Percentiles rank a stretch among this genome's conserved stretches.
These are phyloP conservation scores for Syzygium syzygioides DNA, from an alignment of 441 rosid genomes.

Conservation along the genomic window DNA sequence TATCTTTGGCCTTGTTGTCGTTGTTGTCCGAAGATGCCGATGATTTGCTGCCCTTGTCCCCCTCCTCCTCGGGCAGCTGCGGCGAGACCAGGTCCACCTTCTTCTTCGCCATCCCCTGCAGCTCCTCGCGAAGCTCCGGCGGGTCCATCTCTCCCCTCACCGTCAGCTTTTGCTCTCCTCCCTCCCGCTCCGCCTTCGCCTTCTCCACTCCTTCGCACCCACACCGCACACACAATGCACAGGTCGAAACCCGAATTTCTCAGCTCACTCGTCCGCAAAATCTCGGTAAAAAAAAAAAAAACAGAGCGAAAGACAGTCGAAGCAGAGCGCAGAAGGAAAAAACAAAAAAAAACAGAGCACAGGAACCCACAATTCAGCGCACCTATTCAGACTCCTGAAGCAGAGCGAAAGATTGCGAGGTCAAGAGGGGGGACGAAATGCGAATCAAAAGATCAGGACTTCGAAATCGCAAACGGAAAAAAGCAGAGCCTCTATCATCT, in stretches of 20 bases:
- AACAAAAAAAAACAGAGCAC: not conserved
- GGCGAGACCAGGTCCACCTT: constrained; percentile 64
- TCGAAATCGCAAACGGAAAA: not conserved
- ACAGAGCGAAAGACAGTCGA: not conserved
- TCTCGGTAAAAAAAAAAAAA: not conserved
- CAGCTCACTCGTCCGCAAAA: not conserved
- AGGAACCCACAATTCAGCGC: not conserved
- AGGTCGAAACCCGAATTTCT: not conserved
- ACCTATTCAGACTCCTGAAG: not conserved
- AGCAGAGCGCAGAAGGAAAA: not conserved
- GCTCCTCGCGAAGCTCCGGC: constrained; percentile 28
- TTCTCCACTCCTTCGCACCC: constrained; percentile 42
- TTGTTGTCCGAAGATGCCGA: not conserved
- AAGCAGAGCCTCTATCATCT: not conserved
- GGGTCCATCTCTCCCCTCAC: constrained; percentile 58
- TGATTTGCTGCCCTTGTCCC: constrained; percentile 1
- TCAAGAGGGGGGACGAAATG: not conserved
- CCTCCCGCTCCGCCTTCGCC: constrained; percentile 38
- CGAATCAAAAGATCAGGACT: not conserved
- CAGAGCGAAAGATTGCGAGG: not conserved
- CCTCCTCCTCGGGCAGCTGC: constrained; percentile 44
- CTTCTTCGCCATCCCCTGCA: constrained; percentile 43
- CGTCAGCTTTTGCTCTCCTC: constrained; percentile 35
- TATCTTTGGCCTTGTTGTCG: constrained; percentile 17
- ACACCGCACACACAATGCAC: not conserved